Evolutionary conservation across 495 filamentous ascomycete genomes (phyloP).

Genomic region (Trichoderma erinaceum): DNA sequence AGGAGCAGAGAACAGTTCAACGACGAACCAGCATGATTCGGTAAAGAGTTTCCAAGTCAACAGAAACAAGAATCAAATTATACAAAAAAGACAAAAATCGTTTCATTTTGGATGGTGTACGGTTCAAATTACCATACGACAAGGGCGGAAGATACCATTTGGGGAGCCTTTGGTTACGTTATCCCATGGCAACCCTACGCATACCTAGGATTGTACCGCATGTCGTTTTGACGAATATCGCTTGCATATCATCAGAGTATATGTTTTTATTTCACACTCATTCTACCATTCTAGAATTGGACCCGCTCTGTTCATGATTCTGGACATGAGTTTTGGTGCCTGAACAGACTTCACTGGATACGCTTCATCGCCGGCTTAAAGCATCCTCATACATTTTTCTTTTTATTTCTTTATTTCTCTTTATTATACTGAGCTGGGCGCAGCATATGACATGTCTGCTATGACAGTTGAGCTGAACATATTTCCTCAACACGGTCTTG

Average conservation of each 20-base stretch:
- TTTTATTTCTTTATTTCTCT: not conserved
- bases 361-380: not conserved
- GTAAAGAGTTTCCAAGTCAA: not conserved
- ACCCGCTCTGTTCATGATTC: not conserved
- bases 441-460: conserved; percentile 6
- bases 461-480: not conserved
- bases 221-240: not conserved
- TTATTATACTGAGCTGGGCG: conserved; percentile 1
- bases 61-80: not conserved
- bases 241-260: not conserved
- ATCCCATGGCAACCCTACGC: conserved; percentile 3
- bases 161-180: conserved; percentile 3
- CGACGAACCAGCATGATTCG: conserved; percentile 10
- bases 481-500: conserved; percentile 12
- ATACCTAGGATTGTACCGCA: not conserved
- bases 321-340: not conserved
- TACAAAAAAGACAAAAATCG: conserved; percentile 1
- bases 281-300: not conserved
- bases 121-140: not conserved
- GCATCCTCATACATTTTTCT: not conserved
- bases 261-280: not conserved
- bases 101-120: conserved; percentile 14
- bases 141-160: not conserved
- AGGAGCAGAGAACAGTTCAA: conserved; percentile 7
- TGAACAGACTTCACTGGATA: not conserved